Evolutionary conservation across 1,284 basidiomycete species (phyloP).

Genomic region (Moniliophthora roreri): DNA sequence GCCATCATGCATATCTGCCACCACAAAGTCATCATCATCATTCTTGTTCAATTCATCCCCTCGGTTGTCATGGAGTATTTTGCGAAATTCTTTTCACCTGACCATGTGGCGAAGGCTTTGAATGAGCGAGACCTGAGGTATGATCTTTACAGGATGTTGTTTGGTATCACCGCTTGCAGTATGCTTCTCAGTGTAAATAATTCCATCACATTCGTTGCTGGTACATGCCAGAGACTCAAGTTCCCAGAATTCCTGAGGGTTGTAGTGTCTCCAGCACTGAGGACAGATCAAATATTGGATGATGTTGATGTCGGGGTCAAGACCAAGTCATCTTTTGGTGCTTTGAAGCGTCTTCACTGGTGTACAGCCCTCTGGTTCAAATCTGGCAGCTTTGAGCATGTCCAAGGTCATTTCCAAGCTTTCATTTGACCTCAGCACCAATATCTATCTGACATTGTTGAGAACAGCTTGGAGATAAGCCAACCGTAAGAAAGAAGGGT

Average conservation of each 20-base stretch:
- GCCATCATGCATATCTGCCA: slow-evolving; percentile 26
- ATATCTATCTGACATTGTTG: no score
- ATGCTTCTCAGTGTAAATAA: neutral
- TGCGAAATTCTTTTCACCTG: slow-evolving; percentile 9
- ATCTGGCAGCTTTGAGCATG: neutral
- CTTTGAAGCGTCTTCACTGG: neutral
- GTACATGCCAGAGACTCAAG: neutral
- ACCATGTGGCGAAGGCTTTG: slow-evolving; percentile 19
- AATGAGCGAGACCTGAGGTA: slow-evolving; percentile 21
- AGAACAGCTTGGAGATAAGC: no score
- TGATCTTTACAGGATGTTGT: slow-evolving; percentile 9
- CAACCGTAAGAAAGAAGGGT: no score
- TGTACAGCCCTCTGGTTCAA: neutral
- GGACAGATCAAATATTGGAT: neutral
- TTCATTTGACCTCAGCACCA: no score
- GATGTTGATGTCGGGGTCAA: neutral
- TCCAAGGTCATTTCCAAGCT: no score
- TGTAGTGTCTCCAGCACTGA: no score
- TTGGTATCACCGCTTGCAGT: neutral
- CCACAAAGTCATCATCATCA: slow-evolving; percentile 20
- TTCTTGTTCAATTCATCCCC: slow-evolving; percentile 7
- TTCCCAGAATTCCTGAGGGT: neutral
- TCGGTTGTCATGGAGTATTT: slow-evolving; percentile 7
- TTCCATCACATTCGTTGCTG: neutral
- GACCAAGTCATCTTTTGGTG: neutral